A percentile compares a stretch with the other conserved stretches of the same genome.
Evolutionary conservation across 148 eudicot species (phyloP).

Genomic region (Fallopia convolvulus): DNA sequence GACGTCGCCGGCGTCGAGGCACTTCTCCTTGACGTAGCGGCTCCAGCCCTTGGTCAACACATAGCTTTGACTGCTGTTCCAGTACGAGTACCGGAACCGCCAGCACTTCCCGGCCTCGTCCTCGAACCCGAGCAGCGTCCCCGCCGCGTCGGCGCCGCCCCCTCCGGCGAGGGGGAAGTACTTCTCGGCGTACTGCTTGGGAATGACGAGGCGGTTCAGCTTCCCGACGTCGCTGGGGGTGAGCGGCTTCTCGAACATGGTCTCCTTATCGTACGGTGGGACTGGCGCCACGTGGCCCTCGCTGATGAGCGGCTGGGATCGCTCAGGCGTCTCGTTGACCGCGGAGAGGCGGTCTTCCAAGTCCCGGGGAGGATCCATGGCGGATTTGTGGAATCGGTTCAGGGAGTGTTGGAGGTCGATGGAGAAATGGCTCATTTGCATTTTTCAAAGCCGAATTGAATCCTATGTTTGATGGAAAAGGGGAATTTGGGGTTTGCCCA

Average conservation of each 20-base stretch:
- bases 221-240: conserved; percentile 69
- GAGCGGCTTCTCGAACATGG: conserved; percentile 54
- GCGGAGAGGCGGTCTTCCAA: not conserved
- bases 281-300: conserved; percentile 6
- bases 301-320: not conserved
- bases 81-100: conserved; percentile 79
- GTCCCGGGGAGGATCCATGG: conserved; percentile 14
- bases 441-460: not conserved
- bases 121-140: conserved; percentile 41
- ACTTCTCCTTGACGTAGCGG: conserved; percentile 80
- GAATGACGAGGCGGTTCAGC: conserved; percentile 64
- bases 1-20: conserved; percentile 73
- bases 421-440: conserved; percentile 8
- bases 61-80: conserved; percentile 96
- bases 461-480: no score
- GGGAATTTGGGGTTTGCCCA: no score
- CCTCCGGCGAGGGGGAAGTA: conserved; percentile 28
- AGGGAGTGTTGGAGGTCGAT: not conserved
- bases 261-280: conserved; percentile 17
- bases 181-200: conserved; percentile 61
- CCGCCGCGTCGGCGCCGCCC: conserved; percentile 18
- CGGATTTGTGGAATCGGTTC: conserved; percentile 7
- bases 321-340: not conserved
- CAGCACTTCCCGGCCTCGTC: conserved; percentile 49
- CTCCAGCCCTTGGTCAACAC: conserved; percentile 96